These are phyloP conservation scores for Gossypium mustelinum DNA, from an alignment of 345 rosid genomes.

Conservation along the genomic window DNA sequence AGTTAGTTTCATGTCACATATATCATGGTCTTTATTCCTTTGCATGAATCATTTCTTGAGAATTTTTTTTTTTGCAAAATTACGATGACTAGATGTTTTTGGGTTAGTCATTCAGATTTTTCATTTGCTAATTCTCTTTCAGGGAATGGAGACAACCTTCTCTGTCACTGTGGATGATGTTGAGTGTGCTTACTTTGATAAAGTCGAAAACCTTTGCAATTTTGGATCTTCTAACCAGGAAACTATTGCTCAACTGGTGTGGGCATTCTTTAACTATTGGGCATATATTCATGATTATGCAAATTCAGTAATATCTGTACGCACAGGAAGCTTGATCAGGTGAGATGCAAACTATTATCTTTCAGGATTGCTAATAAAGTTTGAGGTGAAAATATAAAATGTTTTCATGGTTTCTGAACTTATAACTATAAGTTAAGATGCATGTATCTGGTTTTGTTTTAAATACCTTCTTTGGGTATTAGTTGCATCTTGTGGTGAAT, in stretches of 20 bases:
- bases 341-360: constrained; percentile 19
- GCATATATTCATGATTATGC: constrained; percentile 88
- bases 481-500: background rate
- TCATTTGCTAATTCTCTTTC: constrained; percentile 17
- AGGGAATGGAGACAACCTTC: constrained; percentile 82
- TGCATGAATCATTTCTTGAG: background rate
- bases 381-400: background rate
- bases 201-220: constrained; percentile 59
- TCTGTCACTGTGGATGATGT: constrained; percentile 57
- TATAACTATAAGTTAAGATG: background rate
- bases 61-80: too few relatives aligned
- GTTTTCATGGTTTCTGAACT: background rate
- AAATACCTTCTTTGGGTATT: background rate
- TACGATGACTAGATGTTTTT: background rate
- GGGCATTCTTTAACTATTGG: constrained; percentile 94
- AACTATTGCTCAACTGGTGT: constrained; percentile 66
- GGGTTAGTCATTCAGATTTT: constrained; percentile 4
- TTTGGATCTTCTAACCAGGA: constrained; percentile 77
- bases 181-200: constrained; percentile 66
- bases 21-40: background rate
- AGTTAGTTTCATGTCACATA: background rate
- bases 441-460: background rate
- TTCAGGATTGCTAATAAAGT: background rate
- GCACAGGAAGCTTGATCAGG: constrained; percentile 75
- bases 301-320: constrained; percentile 71